These are phyloP conservation scores for Torulaspora indica DNA, from an alignment of 805 yeast species.

Conservation along the genomic window DNA sequence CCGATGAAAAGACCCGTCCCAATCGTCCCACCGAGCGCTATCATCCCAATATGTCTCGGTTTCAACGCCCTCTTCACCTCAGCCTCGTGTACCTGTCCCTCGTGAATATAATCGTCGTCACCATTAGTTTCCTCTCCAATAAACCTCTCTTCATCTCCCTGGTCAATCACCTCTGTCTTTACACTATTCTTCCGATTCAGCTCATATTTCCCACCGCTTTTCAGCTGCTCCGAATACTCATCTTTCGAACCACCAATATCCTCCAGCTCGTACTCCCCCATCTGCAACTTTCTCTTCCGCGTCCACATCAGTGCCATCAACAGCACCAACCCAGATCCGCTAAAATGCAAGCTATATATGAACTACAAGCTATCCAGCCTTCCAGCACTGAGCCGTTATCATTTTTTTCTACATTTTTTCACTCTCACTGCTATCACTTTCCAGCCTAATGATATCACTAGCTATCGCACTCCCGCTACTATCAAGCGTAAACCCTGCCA, in stretches of 20 bases:
- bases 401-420: too few relatives aligned
- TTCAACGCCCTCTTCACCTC: conserved; percentile 57
- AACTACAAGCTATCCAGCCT: too few relatives aligned
- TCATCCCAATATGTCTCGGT: conserved; percentile 67
- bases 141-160: background rate
- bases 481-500: too few relatives aligned
- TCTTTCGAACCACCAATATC: conserved; percentile 1
- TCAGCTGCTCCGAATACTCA: conserved; percentile 1
- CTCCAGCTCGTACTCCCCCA: conserved; percentile 7
- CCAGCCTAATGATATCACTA: too few relatives aligned
- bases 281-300: background rate
- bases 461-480: too few relatives aligned
- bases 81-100: conserved; percentile 33
- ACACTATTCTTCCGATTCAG: background rate
- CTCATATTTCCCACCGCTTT: background rate
- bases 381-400: too few relatives aligned
- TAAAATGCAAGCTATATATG: background rate
- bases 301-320: background rate
- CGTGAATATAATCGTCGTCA: conserved; percentile 6
- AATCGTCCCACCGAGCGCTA: conserved; percentile 75
- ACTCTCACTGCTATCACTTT: too few relatives aligned
- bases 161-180: conserved; percentile 6
- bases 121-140: background rate
- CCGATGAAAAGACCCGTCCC: conserved; percentile 76
- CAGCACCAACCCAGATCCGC: background rate